Base-by-base conservation (phyloP, 192 early-diverging fungal species). In the Rhizophagus prolifer region DNA sequence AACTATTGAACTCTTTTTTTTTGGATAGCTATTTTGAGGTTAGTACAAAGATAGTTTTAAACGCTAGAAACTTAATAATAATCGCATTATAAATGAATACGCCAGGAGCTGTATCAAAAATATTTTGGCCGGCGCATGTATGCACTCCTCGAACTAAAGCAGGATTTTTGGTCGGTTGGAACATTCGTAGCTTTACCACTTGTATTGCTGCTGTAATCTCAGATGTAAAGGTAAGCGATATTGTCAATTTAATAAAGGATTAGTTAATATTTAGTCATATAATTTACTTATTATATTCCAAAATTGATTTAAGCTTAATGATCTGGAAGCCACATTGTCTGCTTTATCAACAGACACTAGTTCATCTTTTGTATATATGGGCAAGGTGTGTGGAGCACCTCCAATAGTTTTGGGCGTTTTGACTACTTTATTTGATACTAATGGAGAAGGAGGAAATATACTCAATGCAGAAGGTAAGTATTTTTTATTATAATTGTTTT, bases 131-230 rank as follows among this genome's bases (percentile, higher is more conserved):
- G 14, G 80, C 82, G 8, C 87, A 87, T 69, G 58, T 86, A n/a
- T 87, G 86, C 73, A 79, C 83, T 25, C 79, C 81, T 19, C 79
- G 83, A 63, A 69, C 78, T 44, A 77, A 73, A 67, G 75, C 81
- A 23, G 87, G 87, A 6, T 89, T 82, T 61, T 80, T 89, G 3
- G 79, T 89, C 28, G 87, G 87, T 8, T 89, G 87, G 87, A 84
- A 83, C 67, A 81, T 83, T 73, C 76, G 82, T 25, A 74, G 79
- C 14, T 82, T 78, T 62, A 86, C 86, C 7, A 74, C 84, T 16
- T 89, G 87, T 73, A 83, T 89, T 41, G 86, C 87, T 23, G 79
- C 86, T 3, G 72, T 89, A 6, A 79, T 87, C n/a, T 78, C 80
- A 9, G 79, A 85, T 71, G 75, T 87, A 25, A 79, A 87, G 69